phyloP scores from a whole-genome alignment of 2,329 filamentous ascomycete genomes.

The Helotiales sp. region DNA sequence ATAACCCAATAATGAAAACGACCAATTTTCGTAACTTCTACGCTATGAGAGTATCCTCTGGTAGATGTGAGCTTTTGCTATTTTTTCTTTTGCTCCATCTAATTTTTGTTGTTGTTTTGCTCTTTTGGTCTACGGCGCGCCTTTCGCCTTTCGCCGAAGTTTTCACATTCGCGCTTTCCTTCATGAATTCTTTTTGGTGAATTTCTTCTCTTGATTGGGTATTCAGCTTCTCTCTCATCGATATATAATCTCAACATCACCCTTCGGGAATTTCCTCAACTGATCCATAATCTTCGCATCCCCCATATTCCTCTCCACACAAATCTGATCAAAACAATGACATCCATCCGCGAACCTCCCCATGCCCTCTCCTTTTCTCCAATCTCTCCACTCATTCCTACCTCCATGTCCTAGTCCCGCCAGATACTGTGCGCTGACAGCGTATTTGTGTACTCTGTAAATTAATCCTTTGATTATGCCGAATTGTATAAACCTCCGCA shows the following conservation, averaged over 20 bases:
- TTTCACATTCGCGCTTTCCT: no score
- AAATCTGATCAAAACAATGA: slow-evolving; percentile 80
- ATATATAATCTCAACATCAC: slow-evolving; percentile 40
- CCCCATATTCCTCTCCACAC: slow-evolving; percentile 70
- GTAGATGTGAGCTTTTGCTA: no score
- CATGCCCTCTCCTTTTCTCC: slow-evolving; percentile 47
- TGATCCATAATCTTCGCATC: slow-evolving; percentile 70
- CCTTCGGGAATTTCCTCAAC: slow-evolving; percentile 55
- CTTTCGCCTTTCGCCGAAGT: no score
- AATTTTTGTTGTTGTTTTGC: no score
- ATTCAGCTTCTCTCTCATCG: no score
- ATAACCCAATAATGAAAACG: no score
- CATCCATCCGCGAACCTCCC: slow-evolving; percentile 66
- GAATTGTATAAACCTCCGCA: slow-evolving; percentile 90
- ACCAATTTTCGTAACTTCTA: no score
- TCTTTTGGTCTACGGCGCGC: no score
- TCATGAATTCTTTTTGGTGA: no score
- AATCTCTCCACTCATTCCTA: slow-evolving; percentile 38
- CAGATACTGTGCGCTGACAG: slow-evolving; percentile 66
- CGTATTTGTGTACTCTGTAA: slow-evolving; percentile 91
- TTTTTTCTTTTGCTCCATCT: no score
- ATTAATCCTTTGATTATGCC: slow-evolving; percentile 93
- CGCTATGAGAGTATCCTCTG: no score
- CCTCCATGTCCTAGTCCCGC: slow-evolving; percentile 37
- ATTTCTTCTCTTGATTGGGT: no score